Base-by-base conservation (phyloP, 345 rosid genomes). In the Salix suchowensis region DNA sequence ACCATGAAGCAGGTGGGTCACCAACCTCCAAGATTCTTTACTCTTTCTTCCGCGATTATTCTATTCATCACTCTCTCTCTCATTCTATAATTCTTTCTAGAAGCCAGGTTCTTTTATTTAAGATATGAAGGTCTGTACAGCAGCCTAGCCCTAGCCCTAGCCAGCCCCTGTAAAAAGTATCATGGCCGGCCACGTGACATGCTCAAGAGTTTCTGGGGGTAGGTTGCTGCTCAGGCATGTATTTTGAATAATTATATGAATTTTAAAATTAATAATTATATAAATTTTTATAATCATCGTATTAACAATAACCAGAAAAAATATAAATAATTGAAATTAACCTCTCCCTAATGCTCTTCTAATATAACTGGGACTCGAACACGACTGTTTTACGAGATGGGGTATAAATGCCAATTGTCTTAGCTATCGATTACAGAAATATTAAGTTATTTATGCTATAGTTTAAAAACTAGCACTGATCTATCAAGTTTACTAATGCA, bases 121-220 rank as follows among this genome's bases (percentile, higher is more conserved):
- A 18, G 8, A 16, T 16, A 5, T 21, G 11, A 52, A 19, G 60
- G 10, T 16, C 60, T 52, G 60, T 19, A 2, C 7, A 54, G 5
- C 55, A 19, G 5, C 55, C 55, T 50, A 50, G 32, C 32, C 55
- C 55, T 50, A 16, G 32, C 32, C 55, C 55, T 50, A 16, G 8
- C 55, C 11, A 39, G 2, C 42, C 42, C 55, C 55, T 2, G 0
- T 5, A 18, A 9, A 10, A 66, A 30, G 60, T 32, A 60, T 32
- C 34, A 24, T 80, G 71, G 74, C 77, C 83, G 83, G 77, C 80
- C 13, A 14, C 28, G 36, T 74, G 83, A 75, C 73, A 71, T 54
- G 24, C 36, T 30, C 16, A 9, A 12, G 54, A 16, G 64, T 66
- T 67, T 80, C 68, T 44, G 36, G 44, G 32, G 32, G 32, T 2